Conservation (phyloP, 2,329 filamentous ascomycete species). For the Pseudocercospora cruenta region DNA sequence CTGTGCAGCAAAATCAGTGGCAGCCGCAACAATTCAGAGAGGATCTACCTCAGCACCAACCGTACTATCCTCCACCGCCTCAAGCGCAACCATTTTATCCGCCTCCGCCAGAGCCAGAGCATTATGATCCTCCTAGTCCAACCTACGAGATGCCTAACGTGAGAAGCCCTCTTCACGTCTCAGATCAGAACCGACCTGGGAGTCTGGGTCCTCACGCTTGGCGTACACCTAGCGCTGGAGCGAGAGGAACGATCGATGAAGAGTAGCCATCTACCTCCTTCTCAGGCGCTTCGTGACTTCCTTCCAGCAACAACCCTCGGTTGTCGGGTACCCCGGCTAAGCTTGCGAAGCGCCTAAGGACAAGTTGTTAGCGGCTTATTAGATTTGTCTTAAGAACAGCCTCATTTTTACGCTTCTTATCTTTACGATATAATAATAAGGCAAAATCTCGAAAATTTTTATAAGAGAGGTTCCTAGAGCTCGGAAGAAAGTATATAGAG, state of each 20-base stretch:
- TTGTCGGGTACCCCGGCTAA: too few species aligned
- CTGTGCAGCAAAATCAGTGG: constrained; percentile 9
- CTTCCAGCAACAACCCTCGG: too few species aligned
- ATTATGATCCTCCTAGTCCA: neutral
- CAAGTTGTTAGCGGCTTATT: too few species aligned
- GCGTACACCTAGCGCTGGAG: neutral
- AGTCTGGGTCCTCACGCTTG: neutral
- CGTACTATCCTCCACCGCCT: constrained; percentile 22
- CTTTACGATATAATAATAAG: too few species aligned
- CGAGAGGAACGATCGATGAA: neutral
- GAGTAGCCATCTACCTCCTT: neutral
- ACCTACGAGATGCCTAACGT: constrained; percentile 18
- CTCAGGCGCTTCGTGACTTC: too few species aligned
- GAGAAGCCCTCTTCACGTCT: constrained; percentile 4
- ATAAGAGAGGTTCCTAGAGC: too few species aligned
- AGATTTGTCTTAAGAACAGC: too few species aligned
- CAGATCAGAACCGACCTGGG: neutral
- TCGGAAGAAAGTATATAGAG: too few species aligned
- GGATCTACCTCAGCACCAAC: constrained; percentile 14
- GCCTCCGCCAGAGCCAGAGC: constrained; percentile 6
- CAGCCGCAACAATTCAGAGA: constrained; percentile 11
- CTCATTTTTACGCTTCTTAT: too few species aligned
- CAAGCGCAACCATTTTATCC: constrained; percentile 15
- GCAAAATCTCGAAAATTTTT: too few species aligned
- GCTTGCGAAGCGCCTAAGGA: too few species aligned